Evolutionary conservation across 257 asterid genomes (phyloP).

Genomic region (Solanum pinnatisectum): DNA sequence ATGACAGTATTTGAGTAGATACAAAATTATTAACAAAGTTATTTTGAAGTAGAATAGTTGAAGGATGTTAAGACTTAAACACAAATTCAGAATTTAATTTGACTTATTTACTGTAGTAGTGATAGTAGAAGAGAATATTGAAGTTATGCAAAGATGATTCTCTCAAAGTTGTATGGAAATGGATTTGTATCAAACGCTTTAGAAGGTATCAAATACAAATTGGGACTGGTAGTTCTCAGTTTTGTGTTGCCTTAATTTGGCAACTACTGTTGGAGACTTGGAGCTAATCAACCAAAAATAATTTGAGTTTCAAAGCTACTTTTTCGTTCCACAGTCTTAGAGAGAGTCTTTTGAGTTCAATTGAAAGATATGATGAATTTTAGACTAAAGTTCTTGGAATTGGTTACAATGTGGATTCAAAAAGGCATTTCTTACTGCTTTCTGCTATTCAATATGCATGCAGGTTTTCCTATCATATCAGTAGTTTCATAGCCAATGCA

Average conservation of each 20-base stretch:
- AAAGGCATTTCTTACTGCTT: not conserved
- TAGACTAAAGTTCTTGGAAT: not conserved
- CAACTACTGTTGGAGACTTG: not conserved
- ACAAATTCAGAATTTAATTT: not conserved
- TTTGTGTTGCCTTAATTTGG: not conserved
- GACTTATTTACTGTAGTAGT: not conserved
- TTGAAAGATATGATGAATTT: not conserved
- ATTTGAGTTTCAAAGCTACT: not conserved
- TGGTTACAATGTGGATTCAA: not conserved
- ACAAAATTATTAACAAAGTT: not conserved
- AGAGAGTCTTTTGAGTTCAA: not conserved
- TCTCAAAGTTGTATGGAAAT: not conserved
- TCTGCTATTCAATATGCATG: not conserved
- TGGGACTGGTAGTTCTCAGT: not conserved
- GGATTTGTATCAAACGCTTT: not conserved
- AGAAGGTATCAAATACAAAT: not conserved
- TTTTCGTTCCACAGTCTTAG: not conserved
- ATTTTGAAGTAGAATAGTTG: not conserved
- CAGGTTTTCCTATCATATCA: not conserved
- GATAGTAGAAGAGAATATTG: not conserved
- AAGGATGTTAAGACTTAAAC: not conserved
- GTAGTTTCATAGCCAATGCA: not conserved
- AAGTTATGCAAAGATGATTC: not conserved
- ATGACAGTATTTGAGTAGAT: not conserved
- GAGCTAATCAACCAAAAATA: not conserved